Evolutionary conservation across 2,329 filamentous ascomycete species (phyloP).

Genomic region (Aspergillus sp.): DNA sequence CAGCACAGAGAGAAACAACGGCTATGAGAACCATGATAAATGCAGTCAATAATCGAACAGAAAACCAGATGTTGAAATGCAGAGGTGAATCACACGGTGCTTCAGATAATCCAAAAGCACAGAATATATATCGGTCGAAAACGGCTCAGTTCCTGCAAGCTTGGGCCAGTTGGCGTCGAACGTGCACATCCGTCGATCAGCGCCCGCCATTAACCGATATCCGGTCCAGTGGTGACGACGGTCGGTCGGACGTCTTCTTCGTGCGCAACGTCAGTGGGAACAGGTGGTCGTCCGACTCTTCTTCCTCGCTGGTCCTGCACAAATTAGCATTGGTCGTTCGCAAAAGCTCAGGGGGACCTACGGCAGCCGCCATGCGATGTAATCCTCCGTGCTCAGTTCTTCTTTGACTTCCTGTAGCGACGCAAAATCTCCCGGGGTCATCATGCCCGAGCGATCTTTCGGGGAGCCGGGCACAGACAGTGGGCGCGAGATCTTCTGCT

Average conservation of each 20-base stretch:
- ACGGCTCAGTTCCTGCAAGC: too few relatives aligned
- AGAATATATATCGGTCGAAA: too few relatives aligned
- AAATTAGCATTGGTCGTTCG: background rate
- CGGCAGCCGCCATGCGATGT: conserved; percentile 97
- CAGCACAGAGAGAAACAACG: too few relatives aligned
- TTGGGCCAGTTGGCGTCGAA: background rate
- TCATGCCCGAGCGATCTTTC: conserved; percentile 88
- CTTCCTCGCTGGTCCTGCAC: conserved; percentile 69
- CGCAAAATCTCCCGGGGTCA: conserved; percentile 98
- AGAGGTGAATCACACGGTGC: too few relatives aligned
- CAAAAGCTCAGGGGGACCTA: conserved; percentile 57
- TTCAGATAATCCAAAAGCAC: too few relatives aligned
- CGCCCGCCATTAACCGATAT: conserved; percentile 30
- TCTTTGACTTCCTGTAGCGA: conserved; percentile 93
- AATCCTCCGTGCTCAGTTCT: conserved; percentile 92
- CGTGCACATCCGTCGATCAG: conserved; percentile 5
- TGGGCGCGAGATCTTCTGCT: conserved; percentile 92
- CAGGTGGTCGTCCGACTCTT: conserved; percentile 78
- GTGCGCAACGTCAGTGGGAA: conserved; percentile 66
- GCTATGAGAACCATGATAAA: too few relatives aligned
- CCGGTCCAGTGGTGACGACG: conserved; percentile 37
- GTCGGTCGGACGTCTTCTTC: conserved; percentile 41
- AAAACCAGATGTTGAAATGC: too few relatives aligned
- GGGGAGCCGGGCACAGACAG: conserved; percentile 93
- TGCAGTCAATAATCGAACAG: too few relatives aligned